Conservation (phyloP, 371 early-diverging fungal species). For the Apophysomyces variabilis region DNA sequence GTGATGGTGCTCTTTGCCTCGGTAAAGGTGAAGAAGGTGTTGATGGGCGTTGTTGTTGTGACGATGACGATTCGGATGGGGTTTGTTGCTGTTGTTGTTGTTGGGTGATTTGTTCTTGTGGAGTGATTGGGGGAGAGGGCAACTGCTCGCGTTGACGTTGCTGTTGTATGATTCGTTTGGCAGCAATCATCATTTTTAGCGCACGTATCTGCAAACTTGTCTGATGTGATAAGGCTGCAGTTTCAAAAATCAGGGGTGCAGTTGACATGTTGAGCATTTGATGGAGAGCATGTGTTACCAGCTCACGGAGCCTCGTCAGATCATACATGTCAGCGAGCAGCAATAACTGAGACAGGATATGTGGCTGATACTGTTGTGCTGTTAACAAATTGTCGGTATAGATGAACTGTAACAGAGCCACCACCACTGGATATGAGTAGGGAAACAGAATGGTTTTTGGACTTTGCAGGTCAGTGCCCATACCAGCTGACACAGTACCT, state of each 20-base stretch:
- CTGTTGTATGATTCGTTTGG: conserved; percentile 39
- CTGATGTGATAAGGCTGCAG: conserved; percentile 55
- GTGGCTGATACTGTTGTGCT: conserved; percentile 53
- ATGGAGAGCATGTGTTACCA: conserved; percentile 55
- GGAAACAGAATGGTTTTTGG: conserved; percentile 46
- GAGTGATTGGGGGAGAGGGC: conserved; percentile 10
- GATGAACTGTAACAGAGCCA: conserved; percentile 65
- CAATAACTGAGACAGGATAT: conserved; percentile 62
- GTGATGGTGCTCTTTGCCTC: not conserved
- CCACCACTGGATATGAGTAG: conserved; percentile 59
- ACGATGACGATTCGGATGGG: not conserved
- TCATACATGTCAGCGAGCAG: conserved; percentile 61
- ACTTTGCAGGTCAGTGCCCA: conserved; percentile 13
- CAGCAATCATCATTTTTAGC: conserved; percentile 52
- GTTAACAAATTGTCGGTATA: conserved; percentile 69
- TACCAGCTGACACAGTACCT: conserved; percentile 2
- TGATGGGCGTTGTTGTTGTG: not conserved
- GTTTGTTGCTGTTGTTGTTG: conserved; percentile 8
- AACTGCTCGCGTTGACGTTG: conserved; percentile 23
- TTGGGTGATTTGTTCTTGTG: not conserved
- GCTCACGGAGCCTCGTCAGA: conserved; percentile 55
- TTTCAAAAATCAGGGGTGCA: conserved; percentile 63
- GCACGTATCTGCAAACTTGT: conserved; percentile 59
- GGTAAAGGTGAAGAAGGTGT: not conserved
- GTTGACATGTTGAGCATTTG: conserved; percentile 61